Percentiles rank a stretch among this genome's conserved stretches.
Conservation (phyloP, 78 protist species). For the Creolimax fragrantissima region DNA sequence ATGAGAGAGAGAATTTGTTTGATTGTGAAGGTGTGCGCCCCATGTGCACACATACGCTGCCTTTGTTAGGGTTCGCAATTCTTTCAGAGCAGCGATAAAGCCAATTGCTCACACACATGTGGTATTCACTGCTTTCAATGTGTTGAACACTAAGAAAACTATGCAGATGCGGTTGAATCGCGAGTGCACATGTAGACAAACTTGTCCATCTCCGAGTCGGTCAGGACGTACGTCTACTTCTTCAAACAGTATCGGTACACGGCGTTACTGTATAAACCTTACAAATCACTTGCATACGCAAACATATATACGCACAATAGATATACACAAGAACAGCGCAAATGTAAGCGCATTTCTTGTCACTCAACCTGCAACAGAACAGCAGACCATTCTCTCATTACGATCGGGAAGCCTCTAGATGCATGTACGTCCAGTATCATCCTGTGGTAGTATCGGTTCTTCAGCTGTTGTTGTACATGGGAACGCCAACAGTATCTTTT, state of each 20-base stretch:
- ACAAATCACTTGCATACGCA: not conserved
- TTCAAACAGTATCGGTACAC: not conserved
- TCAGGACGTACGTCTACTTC: not conserved
- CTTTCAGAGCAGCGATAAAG: too few species aligned
- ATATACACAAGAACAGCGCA: not conserved
- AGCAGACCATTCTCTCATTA: not conserved
- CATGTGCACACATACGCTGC: not conserved
- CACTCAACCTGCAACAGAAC: too few species aligned
- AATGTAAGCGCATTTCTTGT: not conserved
- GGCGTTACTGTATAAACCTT: not conserved
- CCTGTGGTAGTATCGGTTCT: not conserved
- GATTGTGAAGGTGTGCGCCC: not conserved
- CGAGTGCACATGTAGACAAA: not conserved
- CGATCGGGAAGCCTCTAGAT: not conserved
- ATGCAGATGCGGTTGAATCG: not conserved
- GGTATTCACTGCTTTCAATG: too few species aligned
- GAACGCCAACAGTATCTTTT: not conserved
- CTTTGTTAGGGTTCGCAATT: too few species aligned
- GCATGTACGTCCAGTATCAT: not conserved
- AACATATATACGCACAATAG: not conserved
- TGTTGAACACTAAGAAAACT: too few species aligned
- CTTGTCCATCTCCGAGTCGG: not conserved
- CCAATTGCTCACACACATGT: not conserved
- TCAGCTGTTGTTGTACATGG: not conserved
- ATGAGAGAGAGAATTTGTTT: not conserved